Base-by-base conservation (phyloP, 257 asterid species). In the Jaltomata sinuosa region DNA sequence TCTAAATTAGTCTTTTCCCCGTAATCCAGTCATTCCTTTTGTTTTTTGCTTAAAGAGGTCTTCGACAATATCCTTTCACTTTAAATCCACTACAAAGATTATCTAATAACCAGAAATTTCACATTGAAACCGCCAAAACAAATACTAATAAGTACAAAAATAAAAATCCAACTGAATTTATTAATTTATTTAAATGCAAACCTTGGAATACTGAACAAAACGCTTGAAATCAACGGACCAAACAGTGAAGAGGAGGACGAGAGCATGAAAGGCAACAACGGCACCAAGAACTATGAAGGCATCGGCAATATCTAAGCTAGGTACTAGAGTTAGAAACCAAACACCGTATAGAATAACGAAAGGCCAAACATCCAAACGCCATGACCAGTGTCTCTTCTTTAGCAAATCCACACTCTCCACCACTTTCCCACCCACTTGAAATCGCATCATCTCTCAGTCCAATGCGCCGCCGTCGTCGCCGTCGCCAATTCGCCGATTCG, bases 321-420 rank as follows among this genome's bases (percentile, higher is more conserved):
- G 97, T 84, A 92, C 95, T 34, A 90, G 89, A 86, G 91, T 94
- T 9, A 89, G 87, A 57, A 92, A 88, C 99, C 99, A 97, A 59
- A 89, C 86, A 18, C 90, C 97, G 86, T 97, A 94, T 22, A 92
- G 87, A 74, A 93, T 87, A 18, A 92, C 87, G 54, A 97, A 95
- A 4, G 99, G 99, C 96, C 95, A 94, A 88, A 89, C 86, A 85
- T 97, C 99, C 84, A 95, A 88, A 81, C 98, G 97, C 98, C 98
- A 95, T 40, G 91, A 87, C 97, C 95, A 92, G 80, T 91, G 94
- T 90, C 96, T 91, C 90, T 89, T 95, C 82, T 88, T 86, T 89
- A 97, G 84, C 81, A 94, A 88, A 90, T 95, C 99, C 87, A 97
- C 97, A 78, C 89, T 89, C 83, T 97, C 98, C 82, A 97, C 99